Percentiles rank a stretch among this genome's conserved stretches.
These are phyloP conservation scores for Coniferiporia weirii DNA, from an alignment of 1,284 basidiomycete species.

Conservation along the genomic window DNA sequence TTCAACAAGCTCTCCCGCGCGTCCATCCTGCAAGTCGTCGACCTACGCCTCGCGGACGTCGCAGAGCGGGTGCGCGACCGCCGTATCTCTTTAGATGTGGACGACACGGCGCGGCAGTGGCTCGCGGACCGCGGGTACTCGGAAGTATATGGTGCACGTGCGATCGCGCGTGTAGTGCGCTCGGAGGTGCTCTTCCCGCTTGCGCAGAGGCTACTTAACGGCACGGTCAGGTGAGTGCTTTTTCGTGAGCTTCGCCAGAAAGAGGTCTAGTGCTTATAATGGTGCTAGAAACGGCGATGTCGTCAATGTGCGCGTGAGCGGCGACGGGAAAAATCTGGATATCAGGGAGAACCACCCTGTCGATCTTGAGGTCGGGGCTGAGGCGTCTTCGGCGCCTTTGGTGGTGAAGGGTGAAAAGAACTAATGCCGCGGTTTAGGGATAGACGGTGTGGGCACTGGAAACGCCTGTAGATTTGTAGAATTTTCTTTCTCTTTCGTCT, in stretches of 20 bases:
- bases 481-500: too few relatives aligned
- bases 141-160: constrained; percentile 81
- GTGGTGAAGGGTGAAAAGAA: neutral
- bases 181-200: constrained; percentile 76
- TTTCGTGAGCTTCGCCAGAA: too few relatives aligned
- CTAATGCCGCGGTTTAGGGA: neutral
- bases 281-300: constrained; percentile 39
- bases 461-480: too few relatives aligned
- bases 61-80: constrained; percentile 59
- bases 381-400: neutral
- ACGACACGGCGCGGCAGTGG: constrained; percentile 62
- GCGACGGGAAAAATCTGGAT: constrained; percentile 40
- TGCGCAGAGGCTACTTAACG: constrained; percentile 69
- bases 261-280: too few relatives aligned
- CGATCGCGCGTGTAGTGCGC: constrained; percentile 76
- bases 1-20: constrained; percentile 83
- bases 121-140: constrained; percentile 81
- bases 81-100: constrained; percentile 71
- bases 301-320: constrained; percentile 47
- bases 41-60: constrained; percentile 71
- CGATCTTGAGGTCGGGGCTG: constrained; percentile 28
- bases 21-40: constrained; percentile 75
- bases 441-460: too few relatives aligned
- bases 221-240: constrained; percentile 60
- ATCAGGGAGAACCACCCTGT: constrained; percentile 55